Conservation (phyloP, 352 stramenopile species). For the Blastocystis sp. region DNA sequence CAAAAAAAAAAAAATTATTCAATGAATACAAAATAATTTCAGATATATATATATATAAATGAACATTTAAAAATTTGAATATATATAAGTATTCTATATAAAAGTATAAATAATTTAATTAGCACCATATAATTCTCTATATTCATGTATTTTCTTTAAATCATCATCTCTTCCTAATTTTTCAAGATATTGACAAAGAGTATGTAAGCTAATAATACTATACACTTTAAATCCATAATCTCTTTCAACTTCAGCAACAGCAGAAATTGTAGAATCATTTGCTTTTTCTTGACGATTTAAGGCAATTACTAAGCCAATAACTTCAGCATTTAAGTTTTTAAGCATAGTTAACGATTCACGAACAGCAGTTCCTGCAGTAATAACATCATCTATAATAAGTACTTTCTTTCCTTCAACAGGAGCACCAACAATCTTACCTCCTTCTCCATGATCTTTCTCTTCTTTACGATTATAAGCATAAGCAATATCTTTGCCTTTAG, state of each 20-base stretch:
- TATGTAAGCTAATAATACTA: slow-evolving; percentile 73
- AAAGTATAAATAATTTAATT: too few species aligned
- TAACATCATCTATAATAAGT: slow-evolving; percentile 96
- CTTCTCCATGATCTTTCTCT: slow-evolving; percentile 94
- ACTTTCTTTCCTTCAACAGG: slow-evolving; percentile 78
- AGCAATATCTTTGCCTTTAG: slow-evolving; percentile 67
- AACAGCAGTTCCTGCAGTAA: slow-evolving; percentile 92
- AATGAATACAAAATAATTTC: too few species aligned
- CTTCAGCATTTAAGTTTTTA: slow-evolving; percentile 63
- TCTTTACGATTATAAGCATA: slow-evolving; percentile 99
- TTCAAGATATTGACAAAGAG: slow-evolving; percentile 68
- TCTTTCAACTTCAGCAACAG: slow-evolving; percentile 70
- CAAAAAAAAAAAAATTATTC: too few species aligned
- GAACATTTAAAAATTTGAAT: too few species aligned
- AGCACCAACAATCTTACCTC: slow-evolving; percentile 76
- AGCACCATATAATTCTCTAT: slow-evolving; percentile 38
- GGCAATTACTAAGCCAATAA: slow-evolving; percentile 81
- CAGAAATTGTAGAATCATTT: slow-evolving; percentile 66
- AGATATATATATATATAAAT: too few species aligned
- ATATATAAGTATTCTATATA: too few species aligned
- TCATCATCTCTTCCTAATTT: slow-evolving; percentile 16
- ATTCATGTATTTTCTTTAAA: slow-evolving; percentile 30
- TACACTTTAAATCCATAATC: slow-evolving; percentile 69
- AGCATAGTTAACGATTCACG: slow-evolving; percentile 73
- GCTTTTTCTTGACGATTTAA: slow-evolving; percentile 90